Base-by-base conservation (phyloP, 2,329 filamentous ascomycete genomes). In the Penicillium sumatraense region DNA sequence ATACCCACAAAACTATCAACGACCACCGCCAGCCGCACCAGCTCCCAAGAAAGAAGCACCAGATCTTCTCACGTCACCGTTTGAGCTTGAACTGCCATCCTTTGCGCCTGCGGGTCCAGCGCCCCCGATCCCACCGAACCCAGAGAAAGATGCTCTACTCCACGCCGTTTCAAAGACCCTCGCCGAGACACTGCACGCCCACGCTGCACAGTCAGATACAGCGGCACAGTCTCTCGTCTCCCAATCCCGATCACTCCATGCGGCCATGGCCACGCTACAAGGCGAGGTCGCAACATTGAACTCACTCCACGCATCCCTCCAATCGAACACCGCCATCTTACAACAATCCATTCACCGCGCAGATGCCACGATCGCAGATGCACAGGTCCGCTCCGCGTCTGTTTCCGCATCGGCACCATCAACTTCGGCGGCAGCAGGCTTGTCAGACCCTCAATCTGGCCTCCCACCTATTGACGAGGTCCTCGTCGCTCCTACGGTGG, bases 101-200 rank as follows among this genome's bases (percentile, higher is more conserved):
- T 76, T 74, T 48, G 44, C 67, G 14, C 66, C 69, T 46, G 64
- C 71, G 5, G 69, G 70, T 7, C 82, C 88, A 5, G 86, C 91
- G 1, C 93, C 95, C 0, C 93, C 93, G 0, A 91, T 97, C 27
- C 93, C 95, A 0, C 93, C 92, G 0, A 99, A 99, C 67, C 95
- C 95, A 0, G 91, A 98, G 75, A 97, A 96, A 71, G 92, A 98
- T 72, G 88, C 89, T 18, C 84, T 98, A 14, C 82, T 96, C 3
- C 83, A 84, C 50, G 89, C 92, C 41, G 83, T 98, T 26, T 91
- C 88, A 31, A 80, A 83, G 53, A 85, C 87, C 0, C 79, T 98
- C 3, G 81, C 86, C 51, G 78, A 84, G 35, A 87, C 90, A 59
- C 86, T 93, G 14, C 85, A 87, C 58, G 83, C 83, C 45, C 88